phyloP scores from a whole-genome alignment of 768 basidiomycete genomes.

The Boletus rubroflammeus region DNA sequence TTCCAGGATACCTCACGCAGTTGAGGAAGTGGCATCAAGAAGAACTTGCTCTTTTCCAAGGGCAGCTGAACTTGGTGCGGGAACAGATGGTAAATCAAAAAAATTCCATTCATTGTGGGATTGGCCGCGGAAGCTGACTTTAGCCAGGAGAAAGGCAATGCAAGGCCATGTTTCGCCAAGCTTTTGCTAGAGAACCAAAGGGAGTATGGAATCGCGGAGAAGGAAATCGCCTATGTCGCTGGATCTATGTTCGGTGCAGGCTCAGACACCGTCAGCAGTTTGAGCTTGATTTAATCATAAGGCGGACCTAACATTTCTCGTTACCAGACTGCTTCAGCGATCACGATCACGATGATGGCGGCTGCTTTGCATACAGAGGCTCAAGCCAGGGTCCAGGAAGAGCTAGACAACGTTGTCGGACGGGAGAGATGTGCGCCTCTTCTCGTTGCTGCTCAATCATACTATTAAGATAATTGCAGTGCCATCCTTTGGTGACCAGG shows the following conservation, averaged over 20 bases:
- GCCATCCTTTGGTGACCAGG: conserved; percentile 1
- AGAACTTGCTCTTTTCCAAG: conserved; percentile 8
- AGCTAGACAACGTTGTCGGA: conserved; percentile 5
- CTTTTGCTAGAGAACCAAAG: not conserved
- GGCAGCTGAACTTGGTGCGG: conserved; percentile 2
- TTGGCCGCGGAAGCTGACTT: not conserved
- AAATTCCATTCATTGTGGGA: not conserved
- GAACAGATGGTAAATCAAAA: not conserved
- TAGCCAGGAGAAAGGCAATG: not conserved
- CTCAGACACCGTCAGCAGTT: conserved; percentile 6
- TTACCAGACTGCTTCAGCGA: conserved; percentile 8
- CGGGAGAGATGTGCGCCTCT: not conserved
- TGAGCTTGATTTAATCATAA: not conserved
- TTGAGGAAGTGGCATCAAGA: conserved; percentile 6
- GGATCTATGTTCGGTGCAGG: conserved; percentile 11
- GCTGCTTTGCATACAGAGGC: conserved; percentile 5
- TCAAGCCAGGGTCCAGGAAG: conserved; percentile 7
- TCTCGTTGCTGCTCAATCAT: not conserved
- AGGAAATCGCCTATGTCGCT: conserved; percentile 2
- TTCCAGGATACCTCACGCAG: conserved; percentile 6
- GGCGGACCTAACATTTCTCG: too few species aligned
- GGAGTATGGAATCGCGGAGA: not conserved
- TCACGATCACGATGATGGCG: conserved; percentile 5
- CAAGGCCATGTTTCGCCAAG: conserved; percentile 5
- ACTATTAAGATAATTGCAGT: not conserved